Percentiles rank a stretch among this genome's conserved stretches.
Conservation (phyloP, 495 filamentous ascomycete species). For the Aspergillus homomorphus region DNA sequence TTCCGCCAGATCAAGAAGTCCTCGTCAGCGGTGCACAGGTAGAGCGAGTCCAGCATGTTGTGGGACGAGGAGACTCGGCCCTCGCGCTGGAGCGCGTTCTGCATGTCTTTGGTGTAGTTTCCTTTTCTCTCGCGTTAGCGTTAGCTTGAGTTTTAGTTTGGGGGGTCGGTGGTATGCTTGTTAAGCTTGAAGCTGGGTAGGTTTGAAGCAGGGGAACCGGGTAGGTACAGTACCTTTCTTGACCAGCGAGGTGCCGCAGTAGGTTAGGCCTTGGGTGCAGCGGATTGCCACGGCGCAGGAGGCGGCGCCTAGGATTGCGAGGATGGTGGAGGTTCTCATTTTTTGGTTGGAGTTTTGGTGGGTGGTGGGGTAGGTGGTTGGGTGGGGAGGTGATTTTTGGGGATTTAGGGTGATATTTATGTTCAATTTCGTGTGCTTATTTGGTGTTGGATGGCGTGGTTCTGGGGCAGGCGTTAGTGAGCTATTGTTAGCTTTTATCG, state of each 20-base stretch:
- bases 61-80: not conserved
- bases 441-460: not conserved
- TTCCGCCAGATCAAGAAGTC: not conserved
- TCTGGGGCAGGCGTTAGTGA: too few relatives aligned
- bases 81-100: not conserved
- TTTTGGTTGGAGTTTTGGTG: not conserved
- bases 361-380: not conserved
- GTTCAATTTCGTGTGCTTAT: too few relatives aligned
- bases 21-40: not conserved
- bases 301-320: not conserved
- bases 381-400: not conserved
- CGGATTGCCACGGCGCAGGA: not conserved
- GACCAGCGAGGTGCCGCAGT: constrained; percentile 1
- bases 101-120: not conserved
- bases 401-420: not conserved
- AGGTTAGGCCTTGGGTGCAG: not conserved
- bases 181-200: not conserved
- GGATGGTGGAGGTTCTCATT: not conserved
- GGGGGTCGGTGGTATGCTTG: too few relatives aligned
- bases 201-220: not conserved
- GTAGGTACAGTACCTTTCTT: constrained; percentile 4
- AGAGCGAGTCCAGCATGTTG: not conserved
- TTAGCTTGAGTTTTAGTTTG: not conserved
- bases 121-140: not conserved
- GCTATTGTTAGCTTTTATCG: too few relatives aligned